Percentiles rank a stretch among this genome's conserved stretches.
These are phyloP conservation scores for Aspergillus olivimuriae DNA, from an alignment of 495 filamentous ascomycete genomes.

Conservation along the genomic window DNA sequence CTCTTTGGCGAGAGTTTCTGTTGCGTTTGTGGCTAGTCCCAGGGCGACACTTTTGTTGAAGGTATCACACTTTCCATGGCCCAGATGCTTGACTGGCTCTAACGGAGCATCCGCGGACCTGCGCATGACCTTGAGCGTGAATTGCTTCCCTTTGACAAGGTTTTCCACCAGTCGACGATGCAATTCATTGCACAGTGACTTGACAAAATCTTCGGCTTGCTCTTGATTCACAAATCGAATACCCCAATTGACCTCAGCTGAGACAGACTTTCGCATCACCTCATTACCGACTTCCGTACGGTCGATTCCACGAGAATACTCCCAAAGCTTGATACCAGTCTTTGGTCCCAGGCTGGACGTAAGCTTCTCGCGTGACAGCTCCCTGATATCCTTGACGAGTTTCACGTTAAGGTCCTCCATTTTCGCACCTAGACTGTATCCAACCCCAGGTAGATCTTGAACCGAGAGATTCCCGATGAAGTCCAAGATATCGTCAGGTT, in stretches of 20 bases:
- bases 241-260: constrained; percentile 96
- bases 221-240: constrained; percentile 85
- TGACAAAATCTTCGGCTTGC: constrained; percentile 86
- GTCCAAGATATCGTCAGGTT: constrained; percentile 67
- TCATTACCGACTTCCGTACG: constrained; percentile 79
- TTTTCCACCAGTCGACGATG: constrained; percentile 74
- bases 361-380: constrained; percentile 67
- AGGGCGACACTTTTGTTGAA: constrained; percentile 82
- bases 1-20: constrained; percentile 66
- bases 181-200: constrained; percentile 74
- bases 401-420: constrained; percentile 82
- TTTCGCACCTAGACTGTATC: constrained; percentile 74
- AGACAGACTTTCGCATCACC: constrained; percentile 77
- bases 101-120: constrained; percentile 79
- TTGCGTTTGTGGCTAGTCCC: constrained; percentile 72
- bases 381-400: constrained; percentile 73
- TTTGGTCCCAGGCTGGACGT: constrained; percentile 74
- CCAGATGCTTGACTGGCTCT: constrained; percentile 89
- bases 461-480: constrained; percentile 72
- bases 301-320: constrained; percentile 88
- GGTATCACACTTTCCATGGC: constrained; percentile 90
- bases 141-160: constrained; percentile 73
- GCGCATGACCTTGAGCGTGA: constrained; percentile 91
- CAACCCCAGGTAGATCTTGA: constrained; percentile 79
- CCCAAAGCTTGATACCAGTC: constrained; percentile 85